Base-by-base conservation (phyloP, 257 asterid species). In the Solanum arcanum region DNA sequence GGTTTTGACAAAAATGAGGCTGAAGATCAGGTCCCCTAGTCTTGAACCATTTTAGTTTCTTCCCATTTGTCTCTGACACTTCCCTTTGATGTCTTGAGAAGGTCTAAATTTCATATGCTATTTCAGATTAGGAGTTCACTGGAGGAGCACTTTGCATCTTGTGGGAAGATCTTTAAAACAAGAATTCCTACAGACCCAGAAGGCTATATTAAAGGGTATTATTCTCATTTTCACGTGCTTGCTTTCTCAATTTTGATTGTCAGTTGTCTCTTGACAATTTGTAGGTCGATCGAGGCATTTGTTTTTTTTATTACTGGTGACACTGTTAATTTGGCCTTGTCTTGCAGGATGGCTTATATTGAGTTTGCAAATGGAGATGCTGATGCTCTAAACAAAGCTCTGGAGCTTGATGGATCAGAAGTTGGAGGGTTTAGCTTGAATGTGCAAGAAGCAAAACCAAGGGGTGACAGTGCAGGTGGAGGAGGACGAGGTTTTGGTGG, bases 151-250 rank as follows among this genome's bases (percentile, higher is more conserved):
- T 96, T 96, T 90, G 92, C 90, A 35, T 86, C 92, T 78, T 96
- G 98, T 89, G 99, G 99, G 41, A 96, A 94, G 87, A 93, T 96
- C 70, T 86, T 91, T 47, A 92, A 94, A 86, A 88, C 94, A 46
- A 90, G 95, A 60, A 64, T 94, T 88, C 98, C 98, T 0, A 90
- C 29, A 72, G 98, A 88, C 88, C 91, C 84, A 31, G 99, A 95
- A 5, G 93, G 97, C 74, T 89, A 90, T 62, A 29, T 87, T 80
- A 95, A 92, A 90, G 99, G 99, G 99, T 95, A 37, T 37, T 47
- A 33, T 33, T 68, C 62, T 41, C 62, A 4, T 56, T 47, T 29
- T 49, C 13, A 64, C 31, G 25, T 62, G 12, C 12, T 8, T n/a
- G 59, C 16, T 23, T 29, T 44, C 76, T 87, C 66, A 47, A n/a